Conservation (phyloP, 805 yeast genomes). For the Yamadazyma philogaea region DNA sequence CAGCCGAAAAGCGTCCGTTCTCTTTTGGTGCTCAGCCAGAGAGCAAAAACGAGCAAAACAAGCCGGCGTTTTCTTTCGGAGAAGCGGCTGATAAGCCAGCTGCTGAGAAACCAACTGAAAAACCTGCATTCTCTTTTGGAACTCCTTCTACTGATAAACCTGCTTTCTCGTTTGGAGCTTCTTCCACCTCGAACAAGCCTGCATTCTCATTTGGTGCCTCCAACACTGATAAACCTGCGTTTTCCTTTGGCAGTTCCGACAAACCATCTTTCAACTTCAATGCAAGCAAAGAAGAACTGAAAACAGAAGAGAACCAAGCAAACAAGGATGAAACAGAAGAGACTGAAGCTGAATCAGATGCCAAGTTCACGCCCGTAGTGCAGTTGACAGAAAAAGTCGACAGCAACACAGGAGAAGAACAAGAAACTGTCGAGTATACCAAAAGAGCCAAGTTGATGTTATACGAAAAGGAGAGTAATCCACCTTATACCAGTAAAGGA, state of each 20-base stretch:
- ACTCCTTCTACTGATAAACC: slow-evolving; percentile 16
- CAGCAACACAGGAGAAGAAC: slow-evolving; percentile 77
- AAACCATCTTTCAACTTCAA: slow-evolving; percentile 16
- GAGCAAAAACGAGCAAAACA: neutral
- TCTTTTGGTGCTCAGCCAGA: slow-evolving; percentile 2
- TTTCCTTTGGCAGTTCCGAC: slow-evolving; percentile 9
- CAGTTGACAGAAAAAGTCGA: slow-evolving; percentile 47
- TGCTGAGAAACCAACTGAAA: neutral
- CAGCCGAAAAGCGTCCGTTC: slow-evolving; percentile 9
- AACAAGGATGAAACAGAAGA: slow-evolving; percentile 34
- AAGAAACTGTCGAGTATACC: slow-evolving; percentile 60
- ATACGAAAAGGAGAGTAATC: slow-evolving; percentile 42
- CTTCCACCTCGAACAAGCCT: slow-evolving; percentile 12
- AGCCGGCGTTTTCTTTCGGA: slow-evolving; percentile 18
- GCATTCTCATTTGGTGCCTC: slow-evolving; percentile 11
- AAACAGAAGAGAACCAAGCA: neutral
- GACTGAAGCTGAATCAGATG: slow-evolving; percentile 47
- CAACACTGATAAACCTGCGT: slow-evolving; percentile 5
- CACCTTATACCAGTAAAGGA: slow-evolving; percentile 63
- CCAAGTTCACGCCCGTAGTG: slow-evolving; percentile 42
- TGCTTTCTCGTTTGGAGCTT: slow-evolving; percentile 7
- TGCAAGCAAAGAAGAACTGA: neutral
- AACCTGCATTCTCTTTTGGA: slow-evolving; percentile 17
- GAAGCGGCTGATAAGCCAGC: neutral
- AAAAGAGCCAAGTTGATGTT: slow-evolving; percentile 72